phyloP scores from a whole-genome alignment of 169 alveolate species.

The Neospora caninum region DNA sequence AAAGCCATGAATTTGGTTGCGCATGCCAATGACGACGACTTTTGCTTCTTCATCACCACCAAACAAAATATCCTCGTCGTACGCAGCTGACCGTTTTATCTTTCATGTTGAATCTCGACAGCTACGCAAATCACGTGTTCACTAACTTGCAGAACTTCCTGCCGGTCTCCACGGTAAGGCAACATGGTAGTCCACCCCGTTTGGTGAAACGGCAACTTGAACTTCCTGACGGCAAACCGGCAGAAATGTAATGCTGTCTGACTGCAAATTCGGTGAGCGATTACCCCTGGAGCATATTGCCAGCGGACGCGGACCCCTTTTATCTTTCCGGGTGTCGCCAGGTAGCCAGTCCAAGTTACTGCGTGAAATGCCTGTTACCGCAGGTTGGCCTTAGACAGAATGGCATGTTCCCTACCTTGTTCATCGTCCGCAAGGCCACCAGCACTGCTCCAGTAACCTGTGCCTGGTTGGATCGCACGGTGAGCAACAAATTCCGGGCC shows the following conservation, averaged over 20 bases:
- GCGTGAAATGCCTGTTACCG: background rate
- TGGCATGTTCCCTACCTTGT: conserved; percentile 65
- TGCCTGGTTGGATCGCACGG: conserved; percentile 86
- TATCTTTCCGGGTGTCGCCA: conserved; percentile 79
- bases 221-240: conserved; percentile 71
- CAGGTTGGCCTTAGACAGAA: background rate
- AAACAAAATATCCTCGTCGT: conserved; percentile 75
- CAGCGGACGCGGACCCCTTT: conserved; percentile 82
- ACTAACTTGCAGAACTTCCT: conserved; percentile 75
- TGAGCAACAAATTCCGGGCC: conserved; percentile 74
- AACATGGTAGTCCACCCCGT: conserved; percentile 81
- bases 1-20: conserved; percentile 81
- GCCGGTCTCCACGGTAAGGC: conserved; percentile 84
- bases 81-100: conserved; percentile 70
- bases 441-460: conserved; percentile 88
- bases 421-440: conserved; percentile 83
- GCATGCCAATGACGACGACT: conserved; percentile 82
- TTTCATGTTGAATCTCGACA: background rate
- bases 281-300: conserved; percentile 87
- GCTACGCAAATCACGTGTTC: background rate
- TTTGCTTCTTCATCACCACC: conserved; percentile 77
- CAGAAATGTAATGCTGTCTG: background rate
- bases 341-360: conserved; percentile 88
- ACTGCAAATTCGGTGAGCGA: background rate
- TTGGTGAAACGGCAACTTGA: conserved; percentile 82